phyloP scores from a whole-genome alignment of 2,329 filamentous ascomycete genomes.

The Trichoderma sp. region DNA sequence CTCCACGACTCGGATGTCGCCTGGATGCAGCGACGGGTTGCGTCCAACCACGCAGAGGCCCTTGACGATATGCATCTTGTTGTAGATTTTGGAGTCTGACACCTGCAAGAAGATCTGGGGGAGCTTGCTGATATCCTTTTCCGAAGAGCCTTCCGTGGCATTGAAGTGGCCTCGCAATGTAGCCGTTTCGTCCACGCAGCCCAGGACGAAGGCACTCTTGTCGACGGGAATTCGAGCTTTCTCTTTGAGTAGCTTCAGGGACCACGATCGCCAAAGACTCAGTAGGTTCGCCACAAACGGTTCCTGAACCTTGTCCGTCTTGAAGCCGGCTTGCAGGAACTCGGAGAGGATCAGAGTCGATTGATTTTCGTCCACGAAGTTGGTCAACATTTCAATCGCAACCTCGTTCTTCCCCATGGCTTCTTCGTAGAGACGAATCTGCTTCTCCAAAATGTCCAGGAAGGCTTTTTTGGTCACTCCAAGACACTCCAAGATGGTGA shows the following conservation, averaged over 20 bases:
- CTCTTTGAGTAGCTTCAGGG: conserved; percentile 85
- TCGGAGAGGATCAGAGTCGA: conserved; percentile 73
- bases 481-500: conserved; percentile 77
- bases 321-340: conserved; percentile 81
- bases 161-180: conserved; percentile 71
- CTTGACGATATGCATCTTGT: conserved; percentile 65
- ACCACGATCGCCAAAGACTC: conserved; percentile 85
- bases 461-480: conserved; percentile 72
- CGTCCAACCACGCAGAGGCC: conserved; percentile 83
- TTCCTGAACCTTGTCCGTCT: conserved; percentile 61
- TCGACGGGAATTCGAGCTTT: conserved; percentile 85
- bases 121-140: conserved; percentile 55
- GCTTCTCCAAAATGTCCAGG: conserved; percentile 63
- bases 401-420: conserved; percentile 67
- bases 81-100: conserved; percentile 57
- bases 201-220: conserved; percentile 83
- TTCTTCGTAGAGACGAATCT: conserved; percentile 67
- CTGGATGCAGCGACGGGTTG: conserved; percentile 91
- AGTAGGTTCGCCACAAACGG: conserved; percentile 82
- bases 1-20: conserved; percentile 84
- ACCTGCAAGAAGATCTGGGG: conserved; percentile 92
- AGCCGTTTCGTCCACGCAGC: conserved; percentile 82
- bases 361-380: conserved; percentile 82
- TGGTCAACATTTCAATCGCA: conserved; percentile 69
- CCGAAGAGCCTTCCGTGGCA: conserved; percentile 44